Conservation (phyloP, 768 basidiomycete species). For the Russula griseocarnosa region DNA sequence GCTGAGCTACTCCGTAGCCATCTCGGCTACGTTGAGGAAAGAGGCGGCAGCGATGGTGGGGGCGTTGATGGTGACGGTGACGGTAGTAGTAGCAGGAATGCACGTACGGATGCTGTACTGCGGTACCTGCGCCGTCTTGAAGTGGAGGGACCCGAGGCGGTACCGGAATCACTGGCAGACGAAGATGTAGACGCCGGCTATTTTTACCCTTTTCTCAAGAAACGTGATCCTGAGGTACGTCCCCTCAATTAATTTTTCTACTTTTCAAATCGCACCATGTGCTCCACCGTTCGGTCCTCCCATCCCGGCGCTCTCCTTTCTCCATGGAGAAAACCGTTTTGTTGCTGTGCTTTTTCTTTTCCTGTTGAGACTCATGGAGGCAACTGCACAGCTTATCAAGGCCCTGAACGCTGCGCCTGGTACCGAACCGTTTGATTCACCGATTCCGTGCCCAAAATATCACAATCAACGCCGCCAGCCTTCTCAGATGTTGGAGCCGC, state of each 20-base stretch:
- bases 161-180: not conserved
- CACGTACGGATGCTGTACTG: slow-evolving; percentile 2
- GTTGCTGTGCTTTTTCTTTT: not conserved
- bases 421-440: not conserved
- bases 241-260: too few relatives aligned
- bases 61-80: not conserved
- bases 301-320: not conserved
- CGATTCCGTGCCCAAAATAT: not conserved
- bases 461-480: not conserved
- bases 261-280: not conserved
- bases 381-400: slow-evolving; percentile 8
- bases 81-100: not conserved
- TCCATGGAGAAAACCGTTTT: not conserved
- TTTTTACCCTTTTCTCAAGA: slow-evolving; percentile 12
- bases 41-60: not conserved
- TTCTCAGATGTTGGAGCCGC: not conserved
- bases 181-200: not conserved
- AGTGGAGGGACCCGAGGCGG: not conserved
- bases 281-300: not conserved
- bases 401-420: not conserved
- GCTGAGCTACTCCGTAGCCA: not conserved
- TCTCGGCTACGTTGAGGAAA: slow-evolving; percentile 11
- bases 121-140: slow-evolving; percentile 11
- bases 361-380: not conserved
- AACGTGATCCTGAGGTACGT: slow-evolving; percentile 2